Evolutionary conservation across 2,329 filamentous ascomycete genomes (phyloP).

Genomic region (Claviceps sp.): DNA sequence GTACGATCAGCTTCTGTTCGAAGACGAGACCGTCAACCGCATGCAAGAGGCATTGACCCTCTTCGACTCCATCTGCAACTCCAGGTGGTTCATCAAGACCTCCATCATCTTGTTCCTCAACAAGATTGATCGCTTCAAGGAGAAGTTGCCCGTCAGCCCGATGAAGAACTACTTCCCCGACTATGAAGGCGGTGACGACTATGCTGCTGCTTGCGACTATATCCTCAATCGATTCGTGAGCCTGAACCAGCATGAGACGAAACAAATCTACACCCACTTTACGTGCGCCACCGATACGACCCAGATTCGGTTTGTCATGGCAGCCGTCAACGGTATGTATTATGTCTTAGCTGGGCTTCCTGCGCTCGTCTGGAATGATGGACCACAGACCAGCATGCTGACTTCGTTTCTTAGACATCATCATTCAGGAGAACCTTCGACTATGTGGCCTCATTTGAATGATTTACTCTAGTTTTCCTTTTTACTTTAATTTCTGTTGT

Average conservation of each 20-base stretch:
- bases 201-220: conserved; percentile 92
- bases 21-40: conserved; percentile 91
- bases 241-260: conserved; percentile 96
- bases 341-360: conserved; percentile 2
- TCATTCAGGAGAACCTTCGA: conserved; percentile 98
- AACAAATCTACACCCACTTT: conserved; percentile 99
- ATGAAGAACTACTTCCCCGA: conserved; percentile 84
- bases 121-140: conserved; percentile 83
- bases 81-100: conserved; percentile 81
- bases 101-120: conserved; percentile 82
- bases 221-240: conserved; percentile 97
- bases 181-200: conserved; percentile 91
- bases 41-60: conserved; percentile 83
- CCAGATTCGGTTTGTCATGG: conserved; percentile 99
- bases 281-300: conserved; percentile 98
- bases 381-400: conserved; percentile 19
- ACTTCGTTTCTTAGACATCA: conserved; percentile 61
- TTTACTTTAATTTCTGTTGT: conserved; percentile 11
- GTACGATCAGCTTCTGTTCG: conserved; percentile 91
- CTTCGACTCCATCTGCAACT: conserved; percentile 81
- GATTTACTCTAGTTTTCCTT: conserved; percentile 20
- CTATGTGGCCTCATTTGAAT: conserved; percentile 90
- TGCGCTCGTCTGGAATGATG: neutral
- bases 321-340: conserved; percentile 82
- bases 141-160: conserved; percentile 70